Percentiles rank a stretch among this genome's conserved stretches.
Conservation (phyloP, 257 asterid species). For the Solanum chaucha region DNA sequence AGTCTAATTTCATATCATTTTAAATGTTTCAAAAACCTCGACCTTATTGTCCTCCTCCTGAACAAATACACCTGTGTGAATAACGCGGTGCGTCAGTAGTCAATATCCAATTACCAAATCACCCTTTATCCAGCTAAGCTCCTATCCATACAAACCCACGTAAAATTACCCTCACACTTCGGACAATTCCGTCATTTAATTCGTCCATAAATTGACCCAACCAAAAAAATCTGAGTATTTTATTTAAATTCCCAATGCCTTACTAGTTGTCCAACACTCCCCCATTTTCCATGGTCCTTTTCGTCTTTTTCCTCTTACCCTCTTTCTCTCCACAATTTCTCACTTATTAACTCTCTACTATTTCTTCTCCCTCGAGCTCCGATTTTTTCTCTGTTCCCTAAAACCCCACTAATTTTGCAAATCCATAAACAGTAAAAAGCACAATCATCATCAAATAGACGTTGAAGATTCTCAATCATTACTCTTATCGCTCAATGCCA, state of each 20-base stretch:
- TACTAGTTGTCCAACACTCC: constrained; percentile 1
- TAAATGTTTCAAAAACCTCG: not conserved
- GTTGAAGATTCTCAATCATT: not conserved
- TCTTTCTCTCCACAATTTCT: not conserved
- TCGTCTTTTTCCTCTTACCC: not conserved
- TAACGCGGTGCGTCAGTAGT: not conserved
- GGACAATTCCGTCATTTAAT: not conserved
- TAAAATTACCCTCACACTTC: not conserved
- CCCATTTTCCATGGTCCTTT: not conserved
- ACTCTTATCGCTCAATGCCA: not conserved
- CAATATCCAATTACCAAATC: not conserved
- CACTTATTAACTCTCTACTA: not conserved
- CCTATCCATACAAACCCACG: not conserved
- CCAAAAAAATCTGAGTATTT: not conserved
- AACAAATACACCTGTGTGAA: not conserved
- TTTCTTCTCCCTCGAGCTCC: not conserved
- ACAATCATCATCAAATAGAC: not conserved
- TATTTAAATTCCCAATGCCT: constrained; percentile 17
- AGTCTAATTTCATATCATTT: not conserved
- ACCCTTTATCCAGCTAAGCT: not conserved
- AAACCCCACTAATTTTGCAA: not conserved
- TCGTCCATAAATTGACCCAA: not conserved
- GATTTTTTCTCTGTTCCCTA: not conserved
- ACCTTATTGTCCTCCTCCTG: not conserved
- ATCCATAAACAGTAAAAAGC: not conserved